Percentiles rank a stretch among this genome's conserved stretches.
These are phyloP conservation scores for Haberlea rhodopensis DNA, from an alignment of 257 asterid genomes.

Conservation along the genomic window DNA sequence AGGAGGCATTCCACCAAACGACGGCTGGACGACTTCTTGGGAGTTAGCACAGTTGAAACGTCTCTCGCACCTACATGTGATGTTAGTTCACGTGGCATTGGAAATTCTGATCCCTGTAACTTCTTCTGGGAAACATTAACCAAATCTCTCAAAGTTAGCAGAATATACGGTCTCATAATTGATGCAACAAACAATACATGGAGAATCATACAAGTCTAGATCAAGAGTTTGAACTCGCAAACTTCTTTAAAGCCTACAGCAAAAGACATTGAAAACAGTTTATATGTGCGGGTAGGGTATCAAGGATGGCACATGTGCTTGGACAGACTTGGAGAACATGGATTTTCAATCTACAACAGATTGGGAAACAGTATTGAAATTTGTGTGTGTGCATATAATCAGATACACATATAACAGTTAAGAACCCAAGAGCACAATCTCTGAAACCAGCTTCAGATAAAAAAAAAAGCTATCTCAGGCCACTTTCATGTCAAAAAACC, in stretches of 20 bases:
- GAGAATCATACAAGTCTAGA: conserved; percentile 24
- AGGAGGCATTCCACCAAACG: conserved; percentile 45
- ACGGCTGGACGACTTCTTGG: conserved; percentile 38
- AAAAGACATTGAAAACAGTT: conserved; percentile 5
- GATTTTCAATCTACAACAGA: conserved; percentile 5
- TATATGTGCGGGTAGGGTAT: conserved; percentile 7
- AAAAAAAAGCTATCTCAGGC: conserved; percentile 48
- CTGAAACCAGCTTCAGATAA: conserved; percentile 34
- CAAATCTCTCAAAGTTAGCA: conserved; percentile 48
- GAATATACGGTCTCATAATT: conserved; percentile 20
- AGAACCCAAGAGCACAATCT: conserved; percentile 25
- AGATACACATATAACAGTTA: conserved; percentile 22
- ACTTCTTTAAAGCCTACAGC: conserved; percentile 6
- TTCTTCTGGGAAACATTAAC: conserved; percentile 52
- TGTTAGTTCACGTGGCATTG: conserved; percentile 63
- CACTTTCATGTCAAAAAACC: conserved; percentile 48
- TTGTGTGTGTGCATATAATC: conserved; percentile 25
- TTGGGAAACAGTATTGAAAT: conserved; percentile 19
- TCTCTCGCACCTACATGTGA: conserved; percentile 62
- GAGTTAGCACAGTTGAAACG: conserved; percentile 33
- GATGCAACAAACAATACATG: conserved; percentile 20
- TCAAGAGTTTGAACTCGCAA: conserved; percentile 2
- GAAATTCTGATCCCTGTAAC: conserved; percentile 69
- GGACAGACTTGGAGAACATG: conserved; percentile 5
- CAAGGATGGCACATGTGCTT: conserved; percentile 2